Conservation (phyloP, 129 eudicot species). For the Calendula officinalis region DNA sequence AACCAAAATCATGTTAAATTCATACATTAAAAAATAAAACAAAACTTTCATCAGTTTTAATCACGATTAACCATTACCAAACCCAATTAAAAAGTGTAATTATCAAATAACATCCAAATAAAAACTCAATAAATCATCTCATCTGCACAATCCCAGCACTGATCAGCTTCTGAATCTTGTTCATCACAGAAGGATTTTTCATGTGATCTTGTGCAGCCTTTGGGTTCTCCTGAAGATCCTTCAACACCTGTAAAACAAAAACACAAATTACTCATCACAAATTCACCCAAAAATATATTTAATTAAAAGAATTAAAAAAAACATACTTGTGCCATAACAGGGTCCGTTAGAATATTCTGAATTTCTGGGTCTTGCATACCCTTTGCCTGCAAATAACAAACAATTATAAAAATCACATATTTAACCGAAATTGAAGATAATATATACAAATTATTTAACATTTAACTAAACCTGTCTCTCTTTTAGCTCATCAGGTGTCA, state of each 20-base stretch:
- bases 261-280: background rate
- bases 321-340: slow-evolving; percentile 93
- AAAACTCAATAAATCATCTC: slow-evolving; percentile 19
- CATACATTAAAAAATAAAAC: slow-evolving; percentile 7
- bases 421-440: background rate
- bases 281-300: background rate
- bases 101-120: slow-evolving; percentile 3
- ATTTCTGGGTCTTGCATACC: slow-evolving; percentile 98
- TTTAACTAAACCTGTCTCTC: slow-evolving; percentile 79
- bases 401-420: background rate
- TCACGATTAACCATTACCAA: slow-evolving; percentile 16
- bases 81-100: background rate
- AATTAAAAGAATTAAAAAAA: background rate
- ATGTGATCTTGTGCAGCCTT: slow-evolving; percentile 91
- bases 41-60: slow-evolving; percentile 19
- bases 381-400: slow-evolving; percentile 61
- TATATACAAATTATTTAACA: background rate
- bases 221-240: slow-evolving; percentile 86
- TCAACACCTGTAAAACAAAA: slow-evolving; percentile 46
- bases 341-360: slow-evolving; percentile 86
- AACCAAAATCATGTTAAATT: background rate
- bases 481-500: slow-evolving; percentile 86
- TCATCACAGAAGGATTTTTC: slow-evolving; percentile 86
- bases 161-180: slow-evolving; percentile 76
- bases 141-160: slow-evolving; percentile 89